Base-by-base conservation (phyloP, 73 alveolate genomes). In the Durusdinium trenchii region DNA sequence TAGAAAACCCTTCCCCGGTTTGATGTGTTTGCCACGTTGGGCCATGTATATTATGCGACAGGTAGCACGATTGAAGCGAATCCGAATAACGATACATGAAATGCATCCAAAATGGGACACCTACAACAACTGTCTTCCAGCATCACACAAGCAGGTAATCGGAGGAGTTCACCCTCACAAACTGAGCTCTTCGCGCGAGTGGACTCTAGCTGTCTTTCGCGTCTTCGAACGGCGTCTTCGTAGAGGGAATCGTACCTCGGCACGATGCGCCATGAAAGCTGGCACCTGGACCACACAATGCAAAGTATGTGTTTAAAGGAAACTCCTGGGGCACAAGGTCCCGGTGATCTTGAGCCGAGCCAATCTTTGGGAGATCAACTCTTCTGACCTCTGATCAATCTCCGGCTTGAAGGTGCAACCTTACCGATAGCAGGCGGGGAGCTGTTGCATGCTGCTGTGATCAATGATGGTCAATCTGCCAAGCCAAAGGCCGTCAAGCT, bases 371-470 rank as follows among this genome's bases (percentile, higher is more conserved):
- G 90, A 67, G 89, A 91, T 91, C 90, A 91, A 51, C 98, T 91
- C 98, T 32, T 62, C 99, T 26, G 99, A 94, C 81, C 76, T 73
- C 83, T 94, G 99, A 64, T 94, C 99, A 23, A 94, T 94, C 93
- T 94, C 94, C 6, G 99, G 99, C 89, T 94, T 94, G 99, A 94
- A 94, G 62, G 99, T 94, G 82, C 99, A 94, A 36, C 99, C 98
- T 90, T 6, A 16, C 57, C 43, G 40, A 42, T 62, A 4, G 76
- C 76, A 26, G 18, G 18, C 36, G 48, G 9, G 38, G 50, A 46
- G 36, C 28, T 28, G 26, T 71, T 18, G 26, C 83, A 35, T 28
- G 50, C 50, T 35, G 83, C 7, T 2, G 26, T 71, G 38, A 36
- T 36, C 85, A 42, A 30, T n/a, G 32, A 23, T 78, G 57, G 38